Evolutionary conservation across 1,139 yeast species (phyloP).

Genomic region (Sugiyamaella castrensis): DNA sequence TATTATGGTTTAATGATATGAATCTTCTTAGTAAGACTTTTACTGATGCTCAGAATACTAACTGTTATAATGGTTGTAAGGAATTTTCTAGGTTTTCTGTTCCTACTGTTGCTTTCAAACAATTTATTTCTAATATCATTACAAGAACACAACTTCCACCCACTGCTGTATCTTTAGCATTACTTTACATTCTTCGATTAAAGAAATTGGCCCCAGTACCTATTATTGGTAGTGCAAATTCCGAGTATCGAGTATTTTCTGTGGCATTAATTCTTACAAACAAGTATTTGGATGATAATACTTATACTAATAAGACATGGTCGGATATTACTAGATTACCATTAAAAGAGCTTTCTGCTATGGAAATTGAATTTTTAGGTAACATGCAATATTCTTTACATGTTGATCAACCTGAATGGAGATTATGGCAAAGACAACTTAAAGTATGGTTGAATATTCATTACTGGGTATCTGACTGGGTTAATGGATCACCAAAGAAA

Average conservation of each 20-base stretch:
- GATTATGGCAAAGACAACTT: slow-evolving; percentile 31
- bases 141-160: slow-evolving; percentile 37
- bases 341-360: slow-evolving; percentile 53
- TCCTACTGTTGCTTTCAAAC: slow-evolving; percentile 25
- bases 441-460: slow-evolving; percentile 29
- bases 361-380: slow-evolving; percentile 51
- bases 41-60: slow-evolving; percentile 14
- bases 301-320: slow-evolving; percentile 91
- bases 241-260: slow-evolving; percentile 59
- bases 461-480: slow-evolving; percentile 14
- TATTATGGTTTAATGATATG: slow-evolving; percentile 34
- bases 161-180: slow-evolving; percentile 37
- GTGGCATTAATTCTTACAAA: slow-evolving; percentile 77
- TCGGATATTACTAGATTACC: slow-evolving; percentile 81
- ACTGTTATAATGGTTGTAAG: slow-evolving; percentile 6
- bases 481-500: not conserved
- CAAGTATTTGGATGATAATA: slow-evolving; percentile 90
- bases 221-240: slow-evolving; percentile 36
- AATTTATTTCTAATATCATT: slow-evolving; percentile 32
- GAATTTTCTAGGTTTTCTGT: slow-evolving; percentile 19
- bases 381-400: slow-evolving; percentile 35
- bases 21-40: slow-evolving; percentile 19
- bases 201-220: slow-evolving; percentile 28
- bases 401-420: slow-evolving; percentile 33
- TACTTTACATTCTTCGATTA: slow-evolving; percentile 37